These are phyloP conservation scores for Leptographium flavum DNA, from an alignment of 2,329 filamentous ascomycete species.

Conservation along the genomic window DNA sequence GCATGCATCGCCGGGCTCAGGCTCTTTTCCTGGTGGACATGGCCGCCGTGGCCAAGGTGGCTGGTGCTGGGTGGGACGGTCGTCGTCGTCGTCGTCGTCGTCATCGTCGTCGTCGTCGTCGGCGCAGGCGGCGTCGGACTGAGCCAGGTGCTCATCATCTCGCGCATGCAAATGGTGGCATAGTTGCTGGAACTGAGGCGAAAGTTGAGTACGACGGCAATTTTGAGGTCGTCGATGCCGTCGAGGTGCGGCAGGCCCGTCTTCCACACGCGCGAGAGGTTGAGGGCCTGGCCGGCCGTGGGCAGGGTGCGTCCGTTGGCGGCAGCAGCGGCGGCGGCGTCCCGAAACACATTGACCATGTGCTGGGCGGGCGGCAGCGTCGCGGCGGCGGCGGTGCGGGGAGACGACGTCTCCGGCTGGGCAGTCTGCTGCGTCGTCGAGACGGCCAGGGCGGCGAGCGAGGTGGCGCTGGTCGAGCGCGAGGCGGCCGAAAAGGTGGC, in stretches of 20 bases:
- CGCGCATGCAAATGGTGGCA: slow-evolving; percentile 22
- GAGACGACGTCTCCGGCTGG: too few species aligned
- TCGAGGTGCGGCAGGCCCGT: slow-evolving; percentile 4
- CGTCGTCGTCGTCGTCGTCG: too few species aligned
- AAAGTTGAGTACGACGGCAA: slow-evolving; percentile 23
- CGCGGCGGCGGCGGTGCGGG: too few species aligned
- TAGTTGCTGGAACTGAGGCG: slow-evolving; percentile 22
- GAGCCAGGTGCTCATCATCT: slow-evolving; percentile 16
- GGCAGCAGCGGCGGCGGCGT: not conserved
- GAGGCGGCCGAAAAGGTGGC: not conserved
- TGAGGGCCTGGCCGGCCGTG: slow-evolving; percentile 6
- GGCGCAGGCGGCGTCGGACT: not conserved
- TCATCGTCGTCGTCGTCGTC: too few species aligned
- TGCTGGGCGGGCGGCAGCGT: not conserved
- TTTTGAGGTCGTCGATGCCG: slow-evolving; percentile 14
- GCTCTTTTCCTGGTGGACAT: not conserved
- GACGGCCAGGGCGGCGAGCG: not conserved
- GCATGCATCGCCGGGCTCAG: not conserved
- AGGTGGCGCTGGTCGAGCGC: not conserved
- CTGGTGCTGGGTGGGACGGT: not conserved
- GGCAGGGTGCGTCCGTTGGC: not conserved
- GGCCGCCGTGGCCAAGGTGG: slow-evolving; percentile 1
- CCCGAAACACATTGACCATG: slow-evolving; percentile 9
- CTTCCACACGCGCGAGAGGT: slow-evolving; percentile 9
- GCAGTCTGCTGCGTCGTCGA: not conserved